Percentiles rank a stretch among this genome's conserved stretches.
Evolutionary conservation across 345 rosid genomes (phyloP).

Genomic region (Salix viminalis): DNA sequence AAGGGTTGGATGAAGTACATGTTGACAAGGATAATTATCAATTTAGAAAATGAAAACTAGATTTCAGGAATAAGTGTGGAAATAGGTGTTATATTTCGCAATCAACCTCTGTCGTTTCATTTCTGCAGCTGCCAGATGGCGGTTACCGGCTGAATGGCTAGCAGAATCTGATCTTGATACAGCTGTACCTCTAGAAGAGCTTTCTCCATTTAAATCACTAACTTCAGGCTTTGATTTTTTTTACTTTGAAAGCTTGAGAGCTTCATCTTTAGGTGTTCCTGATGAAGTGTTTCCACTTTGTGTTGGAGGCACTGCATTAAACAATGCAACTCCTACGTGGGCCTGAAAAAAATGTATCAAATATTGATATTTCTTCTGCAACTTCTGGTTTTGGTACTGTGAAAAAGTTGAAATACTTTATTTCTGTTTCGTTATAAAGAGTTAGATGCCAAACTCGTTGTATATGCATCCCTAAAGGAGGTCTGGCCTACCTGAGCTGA

Average conservation of each 20-base stretch:
- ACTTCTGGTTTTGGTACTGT: no score
- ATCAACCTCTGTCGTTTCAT: slow-evolving; percentile 70
- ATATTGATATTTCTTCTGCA: background rate
- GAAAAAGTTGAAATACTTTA: no score
- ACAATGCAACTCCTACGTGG: slow-evolving; percentile 87
- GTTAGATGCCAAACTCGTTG: background rate
- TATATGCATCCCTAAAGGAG: background rate
- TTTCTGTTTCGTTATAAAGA: no score
- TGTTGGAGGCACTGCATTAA: slow-evolving; percentile 68
- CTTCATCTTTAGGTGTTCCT: slow-evolving; percentile 59
- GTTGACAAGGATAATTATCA: no score
- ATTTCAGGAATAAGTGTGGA: no score
- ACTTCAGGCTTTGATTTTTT: slow-evolving; percentile 59
- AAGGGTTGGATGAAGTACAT: no score
- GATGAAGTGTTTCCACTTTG: slow-evolving; percentile 41
- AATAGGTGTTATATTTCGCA: no score
- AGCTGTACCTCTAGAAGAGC: slow-evolving; percentile 57
- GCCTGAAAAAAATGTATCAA: slow-evolving; percentile 47
- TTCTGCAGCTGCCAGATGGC: slow-evolving; percentile 76
- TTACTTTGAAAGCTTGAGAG: slow-evolving; percentile 46
- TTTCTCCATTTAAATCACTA: slow-evolving; percentile 44
- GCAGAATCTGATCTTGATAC: slow-evolving; percentile 37
- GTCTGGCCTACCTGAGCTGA: background rate
- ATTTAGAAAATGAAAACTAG: no score
- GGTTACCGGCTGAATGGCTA: slow-evolving; percentile 40